These are phyloP conservation scores for Fusarium bactridioides DNA, from an alignment of 2,329 filamentous ascomycete species.

Conservation along the genomic window DNA sequence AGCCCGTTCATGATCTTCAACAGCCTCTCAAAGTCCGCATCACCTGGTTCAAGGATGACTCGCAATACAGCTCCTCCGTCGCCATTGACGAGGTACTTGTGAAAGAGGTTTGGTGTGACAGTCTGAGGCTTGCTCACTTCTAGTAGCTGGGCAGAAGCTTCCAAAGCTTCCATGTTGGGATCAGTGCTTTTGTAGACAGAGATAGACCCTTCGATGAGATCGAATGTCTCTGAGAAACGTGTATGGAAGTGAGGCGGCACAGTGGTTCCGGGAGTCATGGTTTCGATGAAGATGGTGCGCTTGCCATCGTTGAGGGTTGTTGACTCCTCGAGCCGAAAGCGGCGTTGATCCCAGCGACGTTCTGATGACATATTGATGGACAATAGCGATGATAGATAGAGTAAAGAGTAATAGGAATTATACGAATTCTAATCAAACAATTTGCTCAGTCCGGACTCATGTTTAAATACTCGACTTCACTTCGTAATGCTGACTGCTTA, in stretches of 20 bases:
- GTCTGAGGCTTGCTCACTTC: not conserved
- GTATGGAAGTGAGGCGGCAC: not conserved
- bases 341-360: constrained; percentile 7
- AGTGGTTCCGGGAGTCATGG: constrained; percentile 1
- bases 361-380: not conserved
- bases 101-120: not conserved
- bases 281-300: constrained; percentile 1
- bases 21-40: not conserved
- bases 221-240: not conserved
- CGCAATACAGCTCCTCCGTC: not conserved
- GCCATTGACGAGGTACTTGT: not conserved
- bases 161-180: not conserved
- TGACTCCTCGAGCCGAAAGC: constrained; percentile 1
- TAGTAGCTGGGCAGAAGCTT: not conserved
- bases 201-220: not conserved
- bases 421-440: not conserved
- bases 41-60: not conserved
- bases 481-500: not conserved
- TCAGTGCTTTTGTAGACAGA: not conserved
- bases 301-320: not conserved
- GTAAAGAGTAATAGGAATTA: no score
- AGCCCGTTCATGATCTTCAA: constrained; percentile 1
- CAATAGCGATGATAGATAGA: fast-evolving
- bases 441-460: not conserved
- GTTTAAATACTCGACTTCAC: not conserved